Base-by-base conservation (phyloP, 1,139 yeast genomes). In the Saccharomyces hybrid region DNA sequence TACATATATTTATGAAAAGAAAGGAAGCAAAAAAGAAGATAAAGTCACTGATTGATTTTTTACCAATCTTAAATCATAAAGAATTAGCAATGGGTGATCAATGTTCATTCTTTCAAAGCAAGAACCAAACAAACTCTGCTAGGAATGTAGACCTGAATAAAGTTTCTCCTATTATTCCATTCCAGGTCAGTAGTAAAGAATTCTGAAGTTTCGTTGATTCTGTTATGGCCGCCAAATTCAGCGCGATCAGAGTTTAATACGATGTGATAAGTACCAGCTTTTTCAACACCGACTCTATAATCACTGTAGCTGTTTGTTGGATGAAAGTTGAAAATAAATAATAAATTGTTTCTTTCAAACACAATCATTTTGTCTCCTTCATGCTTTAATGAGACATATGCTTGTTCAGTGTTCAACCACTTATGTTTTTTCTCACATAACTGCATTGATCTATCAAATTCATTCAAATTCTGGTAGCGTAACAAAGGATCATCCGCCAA, bases 251-350 rank as follows among this genome's bases (percentile, higher is more conserved):
- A 78, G 66, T 86, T 86, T 64, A 93, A 75, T 21, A 88, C 84
- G 52, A 91, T 78, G 62, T 78, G 78, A 70, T 91, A 93, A 49
- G 75, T 76, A 14, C 99, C 99, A 0, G 95, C 78, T 21, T 68
- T 74, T 48, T 91, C 91, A 26, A 89, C 90, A 11, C 99, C 99
- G 52, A 93, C 77, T 66, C 96, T 81, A 73, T 90, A 93, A 70
- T 89, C 96, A 4, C 89, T 78, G 71, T 77, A 91, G 2, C 96
- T 88, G 57, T 88, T 76, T 0, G 86, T 80, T 42, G 96, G 93
- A 69, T 93, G 90, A 76, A 93, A 88, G 71, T 93, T 93, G 76
- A 90, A 90, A 47, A 91, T 78, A 67, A 91, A 93, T 53, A 93
- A 68, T 32, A 88, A 77, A 0, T 93, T 95, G 53, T 87, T 89